Conservation (phyloP, 257 asterid genomes). For the Echium plantagineum region DNA sequence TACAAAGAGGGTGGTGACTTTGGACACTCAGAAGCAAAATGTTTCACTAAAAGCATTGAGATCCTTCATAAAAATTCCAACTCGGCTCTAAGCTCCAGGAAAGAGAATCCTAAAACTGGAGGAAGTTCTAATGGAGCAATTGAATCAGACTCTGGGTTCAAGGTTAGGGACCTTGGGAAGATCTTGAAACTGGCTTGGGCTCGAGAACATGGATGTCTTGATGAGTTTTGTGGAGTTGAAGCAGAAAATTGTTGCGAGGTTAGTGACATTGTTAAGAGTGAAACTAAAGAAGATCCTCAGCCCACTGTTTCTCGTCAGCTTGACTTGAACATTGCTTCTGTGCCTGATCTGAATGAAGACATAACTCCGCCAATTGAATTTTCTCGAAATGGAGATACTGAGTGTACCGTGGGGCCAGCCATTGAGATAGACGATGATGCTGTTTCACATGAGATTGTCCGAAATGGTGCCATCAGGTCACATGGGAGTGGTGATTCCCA, state of each 20-base stretch:
- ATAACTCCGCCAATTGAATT: conserved; percentile 48
- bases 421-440: conserved; percentile 39
- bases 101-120: conserved; percentile 35
- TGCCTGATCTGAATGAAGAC: conserved; percentile 60
- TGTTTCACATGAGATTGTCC: conserved; percentile 29
- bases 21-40: conserved; percentile 77
- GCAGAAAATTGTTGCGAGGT: conserved; percentile 19
- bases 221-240: conserved; percentile 30
- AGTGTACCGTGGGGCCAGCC: conserved; percentile 34
- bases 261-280: conserved; percentile 24
- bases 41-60: conserved; percentile 69
- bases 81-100: conserved; percentile 25
- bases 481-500: conserved; percentile 43
- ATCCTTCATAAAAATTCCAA: conserved; percentile 35
- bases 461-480: conserved; percentile 13
- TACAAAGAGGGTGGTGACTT: conserved; percentile 49
- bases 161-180: conserved; percentile 59
- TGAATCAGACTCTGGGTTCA: conserved; percentile 48
- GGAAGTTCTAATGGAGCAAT: conserved; percentile 41
- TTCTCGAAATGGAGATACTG: conserved; percentile 38
- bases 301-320: conserved; percentile 46
- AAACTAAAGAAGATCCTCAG: conserved; percentile 19
- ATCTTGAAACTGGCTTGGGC: conserved; percentile 39
- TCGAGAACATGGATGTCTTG: conserved; percentile 37
- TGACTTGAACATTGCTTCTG: conserved; percentile 52